phyloP scores from a whole-genome alignment of 805 yeast species.

The Saccharomycopsis amapae region DNA sequence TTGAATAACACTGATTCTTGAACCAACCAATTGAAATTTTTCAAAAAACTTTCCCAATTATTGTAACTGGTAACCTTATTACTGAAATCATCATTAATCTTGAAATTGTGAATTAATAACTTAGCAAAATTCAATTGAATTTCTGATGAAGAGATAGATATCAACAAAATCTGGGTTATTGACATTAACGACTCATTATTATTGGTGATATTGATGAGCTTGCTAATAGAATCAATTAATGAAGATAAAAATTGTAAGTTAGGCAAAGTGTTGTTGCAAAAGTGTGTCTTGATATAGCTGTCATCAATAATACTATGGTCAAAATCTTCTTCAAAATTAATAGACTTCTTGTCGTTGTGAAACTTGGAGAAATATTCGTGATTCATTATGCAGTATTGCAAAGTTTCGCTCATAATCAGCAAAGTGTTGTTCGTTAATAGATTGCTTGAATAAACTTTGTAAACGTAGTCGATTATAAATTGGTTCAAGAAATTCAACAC shows the following conservation, averaged over 20 bases:
- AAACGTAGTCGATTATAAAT: constrained; percentile 12
- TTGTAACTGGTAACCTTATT: constrained; percentile 3
- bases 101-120: constrained; percentile 19
- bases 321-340: constrained; percentile 12
- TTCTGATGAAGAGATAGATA: constrained; percentile 14
- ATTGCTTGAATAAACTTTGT: constrained; percentile 14
- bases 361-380: constrained; percentile 14
- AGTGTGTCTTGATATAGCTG: constrained; percentile 14
- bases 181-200: constrained; percentile 19
- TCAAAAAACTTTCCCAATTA: constrained; percentile 20
- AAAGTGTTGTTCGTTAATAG: constrained; percentile 13
- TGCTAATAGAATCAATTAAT: constrained; percentile 17
- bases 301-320: constrained; percentile 15
- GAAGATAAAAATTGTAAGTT: constrained; percentile 9
- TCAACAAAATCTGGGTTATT: constrained; percentile 18
- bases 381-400: constrained; percentile 16
- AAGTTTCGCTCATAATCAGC: constrained; percentile 16
- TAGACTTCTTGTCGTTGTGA: neutral
- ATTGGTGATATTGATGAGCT: constrained; percentile 18
- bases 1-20: constrained; percentile 17
- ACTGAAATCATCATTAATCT: constrained; percentile 14
- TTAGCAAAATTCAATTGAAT: constrained; percentile 21
- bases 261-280: constrained; percentile 14
- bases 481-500: constrained; percentile 13
- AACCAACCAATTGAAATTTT: constrained; percentile 20